Evolutionary conservation across 2,329 filamentous ascomycete species (phyloP), one percentile per base, ranked within the genome.

Genomic region (Ophiostoma himal-ulmi): DNA sequence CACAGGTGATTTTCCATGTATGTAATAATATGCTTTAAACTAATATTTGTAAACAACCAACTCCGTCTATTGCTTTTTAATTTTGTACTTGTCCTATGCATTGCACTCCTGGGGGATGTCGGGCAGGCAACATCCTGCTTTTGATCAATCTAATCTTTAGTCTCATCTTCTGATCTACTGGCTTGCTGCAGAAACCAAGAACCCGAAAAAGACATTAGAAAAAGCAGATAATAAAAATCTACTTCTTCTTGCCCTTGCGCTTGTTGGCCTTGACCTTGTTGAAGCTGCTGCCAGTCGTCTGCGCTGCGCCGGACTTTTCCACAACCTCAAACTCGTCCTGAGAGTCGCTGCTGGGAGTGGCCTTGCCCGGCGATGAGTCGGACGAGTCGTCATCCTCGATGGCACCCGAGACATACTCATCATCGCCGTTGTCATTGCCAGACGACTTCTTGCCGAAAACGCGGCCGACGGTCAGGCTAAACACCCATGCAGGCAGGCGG

Each of bases 401-500:
- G 22, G 79, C 78, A 77, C 39, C 69, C 14, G 78, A 79, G 10
- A 78, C 79, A 1, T 79, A 79, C 2, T 79, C 78, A 10, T 81
- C 78, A 22, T 79, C 77, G 20, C 78, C 75, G 11, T 78, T 75
- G 1, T 79, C 75, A 17, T 76, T 30, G 30, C 30, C 73, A 71
- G 81, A 80, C 41, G 73, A 69, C 69, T 72, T 77, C 76, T 80
- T 76, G 73, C 77, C 73, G 17, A 88, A 74, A 70, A 86, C 77
- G 60, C 85, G 84, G 70, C 86, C 85, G 60, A 85, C 73, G 5
- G 84, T 85, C 71, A 82, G 81, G 69, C 80, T 83, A 81, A 90
- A 95, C 70, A 87, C 78, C 86, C 89, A 96, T 70, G 89, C 77
- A 0, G 95, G 95, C 5, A 96, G 82, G 69, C 90, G 90, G 79